These are phyloP conservation scores for Diospyros kaki DNA, from an alignment of 148 eudicot species.

Conservation along the genomic window DNA sequence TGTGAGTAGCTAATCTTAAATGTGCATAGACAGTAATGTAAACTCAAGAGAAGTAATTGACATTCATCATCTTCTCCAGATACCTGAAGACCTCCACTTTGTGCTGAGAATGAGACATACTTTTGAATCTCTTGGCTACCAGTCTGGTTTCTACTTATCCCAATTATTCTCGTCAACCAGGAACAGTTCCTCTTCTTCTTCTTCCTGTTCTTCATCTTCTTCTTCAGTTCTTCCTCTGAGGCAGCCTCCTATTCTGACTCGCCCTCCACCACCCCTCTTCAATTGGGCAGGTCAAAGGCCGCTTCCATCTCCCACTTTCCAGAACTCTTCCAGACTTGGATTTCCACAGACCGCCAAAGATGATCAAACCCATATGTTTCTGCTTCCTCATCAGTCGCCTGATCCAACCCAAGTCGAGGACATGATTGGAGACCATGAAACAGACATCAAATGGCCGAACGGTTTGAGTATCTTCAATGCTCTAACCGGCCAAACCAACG, in stretches of 20 bases:
- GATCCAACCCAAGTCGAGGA: conserved; percentile 53
- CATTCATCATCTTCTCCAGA: conserved; percentile 26
- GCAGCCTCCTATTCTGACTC: conserved; percentile 47
- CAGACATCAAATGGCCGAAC: conserved; percentile 85
- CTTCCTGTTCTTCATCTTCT: conserved; percentile 19
- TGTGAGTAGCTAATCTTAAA: conserved; percentile 44
- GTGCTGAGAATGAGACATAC: conserved; percentile 93
- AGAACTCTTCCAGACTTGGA: conserved; percentile 42
- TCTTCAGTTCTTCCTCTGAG: conserved; percentile 37
- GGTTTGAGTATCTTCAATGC: conserved; percentile 79
- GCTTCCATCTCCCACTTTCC: conserved; percentile 59
- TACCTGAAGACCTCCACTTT: conserved; percentile 85
- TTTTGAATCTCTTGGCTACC: conserved; percentile 83
- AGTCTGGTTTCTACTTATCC: conserved; percentile 88
- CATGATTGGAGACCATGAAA: conserved; percentile 66
- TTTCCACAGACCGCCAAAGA: conserved; percentile 24
- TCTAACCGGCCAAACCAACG: conserved; percentile 70
- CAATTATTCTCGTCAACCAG: conserved; percentile 81
- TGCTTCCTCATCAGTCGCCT: conserved; percentile 69
- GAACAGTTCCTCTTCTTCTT: conserved; percentile 36
- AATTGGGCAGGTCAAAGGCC: conserved; percentile 72
- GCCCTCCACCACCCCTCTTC: conserved; percentile 57
- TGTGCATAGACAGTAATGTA: not conserved
- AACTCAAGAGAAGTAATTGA: not conserved
- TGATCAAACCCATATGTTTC: conserved; percentile 67